phyloP scores from a whole-genome alignment of 2,329 filamentous ascomycete species.

The Ceratocystis ficicola region DNA sequence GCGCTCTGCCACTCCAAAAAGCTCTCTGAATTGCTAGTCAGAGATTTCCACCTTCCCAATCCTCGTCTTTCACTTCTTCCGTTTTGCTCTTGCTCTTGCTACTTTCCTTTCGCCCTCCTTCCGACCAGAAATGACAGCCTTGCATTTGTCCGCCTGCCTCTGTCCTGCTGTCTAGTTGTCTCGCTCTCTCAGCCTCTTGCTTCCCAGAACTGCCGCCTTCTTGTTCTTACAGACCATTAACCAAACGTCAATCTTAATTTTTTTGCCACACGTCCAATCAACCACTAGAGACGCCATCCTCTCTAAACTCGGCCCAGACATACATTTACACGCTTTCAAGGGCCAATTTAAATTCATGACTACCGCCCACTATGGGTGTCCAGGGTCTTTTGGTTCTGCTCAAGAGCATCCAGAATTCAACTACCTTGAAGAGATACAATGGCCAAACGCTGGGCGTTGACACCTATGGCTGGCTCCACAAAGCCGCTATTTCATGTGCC shows the following conservation, averaged over 20 bases:
- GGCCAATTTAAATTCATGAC: not conserved
- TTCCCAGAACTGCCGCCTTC: not conserved
- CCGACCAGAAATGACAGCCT: not conserved
- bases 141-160: not conserved
- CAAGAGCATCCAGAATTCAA: slow-evolving; percentile 90
- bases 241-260: not conserved
- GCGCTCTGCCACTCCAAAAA: not conserved
- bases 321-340: not conserved
- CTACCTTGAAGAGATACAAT: slow-evolving; percentile 70
- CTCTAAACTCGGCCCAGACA: not conserved
- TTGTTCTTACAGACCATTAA: not conserved
- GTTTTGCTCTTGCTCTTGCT: not conserved
- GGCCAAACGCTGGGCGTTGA: slow-evolving; percentile 91
- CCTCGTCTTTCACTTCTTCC: not conserved
- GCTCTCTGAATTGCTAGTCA: too few species aligned
- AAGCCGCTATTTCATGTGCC: slow-evolving; percentile 80
- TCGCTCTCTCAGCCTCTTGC: not conserved
- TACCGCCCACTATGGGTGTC: slow-evolving; percentile 23
- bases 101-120: not conserved
- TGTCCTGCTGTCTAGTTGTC: not conserved
- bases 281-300: not conserved
- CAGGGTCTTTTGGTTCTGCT: slow-evolving; percentile 62
- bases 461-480: slow-evolving; percentile 95
- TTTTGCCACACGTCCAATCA: not conserved
- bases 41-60: not conserved